These are phyloP conservation scores for Aspergillus campestris DNA, from an alignment of 495 filamentous ascomycete species.

Conservation along the genomic window DNA sequence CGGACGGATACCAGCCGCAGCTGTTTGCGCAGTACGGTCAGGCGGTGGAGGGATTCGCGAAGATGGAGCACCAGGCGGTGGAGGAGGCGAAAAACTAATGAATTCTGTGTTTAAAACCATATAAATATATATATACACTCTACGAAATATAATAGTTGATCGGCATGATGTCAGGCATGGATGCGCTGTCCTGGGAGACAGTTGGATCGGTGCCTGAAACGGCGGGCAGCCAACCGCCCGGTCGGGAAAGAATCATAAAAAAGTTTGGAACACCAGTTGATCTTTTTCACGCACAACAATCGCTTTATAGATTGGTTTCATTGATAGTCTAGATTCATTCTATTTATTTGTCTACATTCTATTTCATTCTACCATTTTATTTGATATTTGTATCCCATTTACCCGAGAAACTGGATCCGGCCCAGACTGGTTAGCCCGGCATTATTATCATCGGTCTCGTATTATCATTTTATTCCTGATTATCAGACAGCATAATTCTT, in stretches of 20 bases:
- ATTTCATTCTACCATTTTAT: too few relatives aligned
- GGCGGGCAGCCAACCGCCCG: neutral
- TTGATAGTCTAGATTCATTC: neutral
- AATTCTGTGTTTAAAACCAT: too few relatives aligned
- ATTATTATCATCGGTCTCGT: too few relatives aligned
- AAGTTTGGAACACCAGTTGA: neutral
- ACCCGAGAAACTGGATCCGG: slow-evolving; percentile 8
- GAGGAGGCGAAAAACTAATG: slow-evolving; percentile 12
- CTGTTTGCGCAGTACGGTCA: slow-evolving; percentile 68
- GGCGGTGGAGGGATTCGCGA: slow-evolving; percentile 67
- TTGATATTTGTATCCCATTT: neutral
- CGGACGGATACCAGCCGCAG: slow-evolving; percentile 67
- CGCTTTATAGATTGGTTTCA: too few relatives aligned
- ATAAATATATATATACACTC: neutral
- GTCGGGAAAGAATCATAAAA: neutral
- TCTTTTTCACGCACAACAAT: neutral
- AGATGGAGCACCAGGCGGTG: slow-evolving; percentile 66
- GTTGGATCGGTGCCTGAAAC: slow-evolving; percentile 1
- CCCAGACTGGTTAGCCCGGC: too few relatives aligned
- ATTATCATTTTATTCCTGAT: too few relatives aligned
- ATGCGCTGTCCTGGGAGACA: neutral
- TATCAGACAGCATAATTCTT: neutral
- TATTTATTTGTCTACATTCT: too few relatives aligned
- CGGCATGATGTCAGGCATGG: neutral
- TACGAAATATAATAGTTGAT: too few relatives aligned